These are phyloP conservation scores for Magnolia changhungtana DNA, from an alignment of 164 flowering plant genomes.

Conservation along the genomic window DNA sequence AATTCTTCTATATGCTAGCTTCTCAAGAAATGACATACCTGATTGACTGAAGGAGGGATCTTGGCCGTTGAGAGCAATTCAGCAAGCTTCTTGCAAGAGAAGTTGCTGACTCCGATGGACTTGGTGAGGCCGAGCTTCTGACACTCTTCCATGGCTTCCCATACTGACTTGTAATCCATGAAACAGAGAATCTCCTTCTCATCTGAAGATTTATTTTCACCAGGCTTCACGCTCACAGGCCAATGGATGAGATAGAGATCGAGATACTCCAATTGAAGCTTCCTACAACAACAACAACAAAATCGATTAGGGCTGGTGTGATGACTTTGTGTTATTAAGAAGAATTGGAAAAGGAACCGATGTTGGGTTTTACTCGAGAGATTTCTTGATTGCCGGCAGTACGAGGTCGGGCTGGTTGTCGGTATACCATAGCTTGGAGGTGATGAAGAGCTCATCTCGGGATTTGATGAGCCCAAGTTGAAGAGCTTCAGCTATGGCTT, in stretches of 20 bases:
- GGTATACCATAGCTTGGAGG: constrained; percentile 36
- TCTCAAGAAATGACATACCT: background rate
- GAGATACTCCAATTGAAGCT: constrained; percentile 12
- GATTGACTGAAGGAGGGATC: constrained; percentile 19
- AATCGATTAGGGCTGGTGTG: no score
- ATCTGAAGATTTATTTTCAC: background rate
- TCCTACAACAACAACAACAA: background rate
- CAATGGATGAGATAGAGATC: constrained; percentile 20
- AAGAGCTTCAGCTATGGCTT: constrained; percentile 29
- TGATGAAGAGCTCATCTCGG: constrained; percentile 34
- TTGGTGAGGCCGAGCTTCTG: constrained; percentile 16
- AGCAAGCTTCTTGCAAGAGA: constrained; percentile 20
- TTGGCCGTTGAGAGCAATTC: constrained; percentile 4
- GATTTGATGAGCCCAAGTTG: constrained; percentile 25
- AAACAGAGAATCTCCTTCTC: constrained; percentile 4
- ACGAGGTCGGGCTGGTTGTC: constrained; percentile 26
- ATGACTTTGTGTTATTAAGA: no score
- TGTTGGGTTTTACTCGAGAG: constrained; percentile 22
- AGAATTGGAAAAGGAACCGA: background rate
- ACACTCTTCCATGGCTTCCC: constrained; percentile 23
- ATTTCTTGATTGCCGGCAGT: constrained; percentile 27
- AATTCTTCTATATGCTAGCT: no score
- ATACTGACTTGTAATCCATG: constrained; percentile 7
- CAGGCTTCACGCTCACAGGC: constrained; percentile 8
- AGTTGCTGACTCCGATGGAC: constrained; percentile 21